Evolutionary conservation across 345 rosid species (phyloP).

Genomic region (Corymbia maculata): DNA sequence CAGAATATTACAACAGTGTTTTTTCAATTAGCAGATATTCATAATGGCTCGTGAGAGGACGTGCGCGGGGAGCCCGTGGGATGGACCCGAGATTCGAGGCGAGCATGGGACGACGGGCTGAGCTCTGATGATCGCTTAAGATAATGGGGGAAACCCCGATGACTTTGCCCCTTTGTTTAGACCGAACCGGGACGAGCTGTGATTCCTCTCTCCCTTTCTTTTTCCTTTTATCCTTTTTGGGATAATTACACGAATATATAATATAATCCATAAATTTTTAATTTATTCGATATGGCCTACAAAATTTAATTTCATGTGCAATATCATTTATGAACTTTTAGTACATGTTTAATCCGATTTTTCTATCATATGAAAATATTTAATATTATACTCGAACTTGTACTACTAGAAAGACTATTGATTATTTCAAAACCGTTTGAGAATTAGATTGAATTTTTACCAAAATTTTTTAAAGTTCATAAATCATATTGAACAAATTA

Average conservation of each 20-base stretch:
- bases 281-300: accelerated
- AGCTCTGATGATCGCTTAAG: neutral
- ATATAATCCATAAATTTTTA: no score
- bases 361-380: no score
- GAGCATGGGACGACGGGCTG: neutral
- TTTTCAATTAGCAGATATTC: neutral
- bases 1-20: neutral
- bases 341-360: no score
- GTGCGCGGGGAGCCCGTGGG: neutral
- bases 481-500: no score
- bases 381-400: no score
- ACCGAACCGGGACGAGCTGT: neutral
- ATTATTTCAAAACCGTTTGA: no score
- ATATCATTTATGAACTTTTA: accelerated
- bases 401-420: no score
- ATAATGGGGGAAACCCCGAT: neutral
- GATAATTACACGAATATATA: no score
- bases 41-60: neutral
- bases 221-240: neutral
- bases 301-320: accelerated
- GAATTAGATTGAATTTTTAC: no score
- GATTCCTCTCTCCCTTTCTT: neutral
- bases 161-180: neutral
- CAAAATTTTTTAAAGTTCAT: no score
- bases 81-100: neutral